Conservation (phyloP, 1,139 yeast species). For the Pichiaceae sp. region DNA sequence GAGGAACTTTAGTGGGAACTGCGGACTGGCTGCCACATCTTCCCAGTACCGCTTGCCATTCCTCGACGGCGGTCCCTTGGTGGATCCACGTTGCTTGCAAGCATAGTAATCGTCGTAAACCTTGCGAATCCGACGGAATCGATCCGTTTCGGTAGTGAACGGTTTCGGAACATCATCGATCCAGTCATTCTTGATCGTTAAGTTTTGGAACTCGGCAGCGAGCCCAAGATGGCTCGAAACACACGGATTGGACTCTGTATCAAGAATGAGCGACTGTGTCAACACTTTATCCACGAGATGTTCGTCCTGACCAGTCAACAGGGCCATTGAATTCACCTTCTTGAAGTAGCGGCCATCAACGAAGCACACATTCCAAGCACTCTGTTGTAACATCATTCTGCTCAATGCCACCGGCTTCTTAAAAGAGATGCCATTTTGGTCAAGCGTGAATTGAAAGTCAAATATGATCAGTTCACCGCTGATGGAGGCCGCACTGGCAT, state of each 20-base stretch:
- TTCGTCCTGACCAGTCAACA: slow-evolving; percentile 39
- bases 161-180: slow-evolving; percentile 20
- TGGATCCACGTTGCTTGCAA: slow-evolving; percentile 12
- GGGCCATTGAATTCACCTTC: slow-evolving; percentile 37
- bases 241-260: slow-evolving; percentile 29
- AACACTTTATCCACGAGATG: slow-evolving; percentile 24
- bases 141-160: slow-evolving; percentile 26
- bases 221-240: slow-evolving; percentile 37
- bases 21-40: slow-evolving; percentile 6
- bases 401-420: slow-evolving; percentile 15
- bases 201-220: slow-evolving; percentile 36
- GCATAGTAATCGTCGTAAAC: slow-evolving; percentile 19
- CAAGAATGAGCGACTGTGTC: slow-evolving; percentile 30
- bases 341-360: slow-evolving; percentile 35
- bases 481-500: slow-evolving; percentile 36
- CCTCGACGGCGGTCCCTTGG: slow-evolving; percentile 11
- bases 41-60: slow-evolving; percentile 22
- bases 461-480: slow-evolving; percentile 40
- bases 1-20: slow-evolving; percentile 23
- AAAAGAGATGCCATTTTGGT: slow-evolving; percentile 5
- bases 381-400: slow-evolving; percentile 34
- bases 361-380: slow-evolving; percentile 48
- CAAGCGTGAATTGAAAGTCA: slow-evolving; percentile 25
- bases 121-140: slow-evolving; percentile 20
- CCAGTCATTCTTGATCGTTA: slow-evolving; percentile 5